Base-by-base conservation (phyloP, 345 rosid species). In the Eucalyptus leucophloia region DNA sequence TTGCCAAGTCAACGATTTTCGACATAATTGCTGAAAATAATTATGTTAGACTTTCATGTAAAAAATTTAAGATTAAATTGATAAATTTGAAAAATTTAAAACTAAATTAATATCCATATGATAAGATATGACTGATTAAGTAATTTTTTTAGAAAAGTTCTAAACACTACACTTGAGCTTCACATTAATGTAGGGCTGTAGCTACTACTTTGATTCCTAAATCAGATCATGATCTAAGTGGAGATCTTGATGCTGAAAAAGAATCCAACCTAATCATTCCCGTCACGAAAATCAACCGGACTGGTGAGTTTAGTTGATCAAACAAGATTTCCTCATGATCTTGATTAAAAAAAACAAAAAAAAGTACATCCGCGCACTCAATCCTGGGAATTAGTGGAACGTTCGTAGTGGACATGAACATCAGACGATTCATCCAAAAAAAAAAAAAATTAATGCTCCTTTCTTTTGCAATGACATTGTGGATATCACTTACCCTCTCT, bases 1-100 rank as follows among this genome's bases (percentile, higher is more conserved):
- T 69, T 8, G 12, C 24, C 23, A 34, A 0, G 24, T 69, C 12
- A 9, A 10, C 2, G 3, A 18, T 17, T 32, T 34, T 9, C 6
- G 1, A 1, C 62, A 56, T 23, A 9, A 24, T 56, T 23, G 12
- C 3, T 2, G 1, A 2, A 56, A 56, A 56, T 0, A 0, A 24
- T 56, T 56, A 24, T 56, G 30, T 56, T 56, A 56, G 42, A 69
- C 3, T 69, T 32, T 34, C 2, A 1, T 0, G 24, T 9, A 69
- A 34, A 69, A 12, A 0, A 2, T 4, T 67, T 67, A 17, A 9
- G 23, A 67, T 5, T 67, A 32, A 32, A 17, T 34, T 69, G 24
- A 18, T 0, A 34, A 69, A 34, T 32, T 34, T 9, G 0, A 8
- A 67, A 34, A 69, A 1, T 34, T 69, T 69, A 34, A 8, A 32